Evolutionary conservation across 1,139 yeast genomes (phyloP).

Genomic region (Lodderomyces parapsilosis): DNA sequence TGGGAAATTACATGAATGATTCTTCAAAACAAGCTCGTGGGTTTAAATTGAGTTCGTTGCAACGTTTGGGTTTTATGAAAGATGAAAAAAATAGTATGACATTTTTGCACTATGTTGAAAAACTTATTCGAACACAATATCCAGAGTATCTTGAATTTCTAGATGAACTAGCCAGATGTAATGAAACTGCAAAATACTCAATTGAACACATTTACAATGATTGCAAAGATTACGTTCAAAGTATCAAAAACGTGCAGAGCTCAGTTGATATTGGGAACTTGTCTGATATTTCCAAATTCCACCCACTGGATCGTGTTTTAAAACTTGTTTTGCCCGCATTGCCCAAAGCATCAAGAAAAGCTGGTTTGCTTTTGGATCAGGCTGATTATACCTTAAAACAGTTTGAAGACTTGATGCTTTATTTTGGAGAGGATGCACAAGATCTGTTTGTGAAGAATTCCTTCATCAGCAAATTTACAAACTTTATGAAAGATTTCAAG

Average conservation of each 20-base stretch:
- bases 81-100: conserved; percentile 79
- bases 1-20: conserved; percentile 85
- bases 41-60: conserved; percentile 71
- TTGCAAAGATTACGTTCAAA: conserved; percentile 55
- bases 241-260: conserved; percentile 66
- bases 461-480: conserved; percentile 72
- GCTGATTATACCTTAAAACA: conserved; percentile 62
- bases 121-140: conserved; percentile 62
- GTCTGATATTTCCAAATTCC: conserved; percentile 73
- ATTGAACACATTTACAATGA: conserved; percentile 67
- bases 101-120: conserved; percentile 77
- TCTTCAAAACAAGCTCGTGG: conserved; percentile 78
- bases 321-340: conserved; percentile 61
- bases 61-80: conserved; percentile 71
- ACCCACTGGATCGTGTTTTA: conserved; percentile 67
- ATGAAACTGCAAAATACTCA: conserved; percentile 61
- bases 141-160: conserved; percentile 63
- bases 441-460: conserved; percentile 65
- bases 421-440: conserved; percentile 73
- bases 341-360: conserved; percentile 68
- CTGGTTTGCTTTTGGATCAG: conserved; percentile 63
- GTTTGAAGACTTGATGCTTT: conserved; percentile 68
- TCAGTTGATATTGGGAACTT: conserved; percentile 75
- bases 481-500: conserved; percentile 72
- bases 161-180: conserved; percentile 57